These are phyloP conservation scores for Colletotrichum neosansevieriae DNA, from an alignment of 2,329 filamentous ascomycete species.

Conservation along the genomic window DNA sequence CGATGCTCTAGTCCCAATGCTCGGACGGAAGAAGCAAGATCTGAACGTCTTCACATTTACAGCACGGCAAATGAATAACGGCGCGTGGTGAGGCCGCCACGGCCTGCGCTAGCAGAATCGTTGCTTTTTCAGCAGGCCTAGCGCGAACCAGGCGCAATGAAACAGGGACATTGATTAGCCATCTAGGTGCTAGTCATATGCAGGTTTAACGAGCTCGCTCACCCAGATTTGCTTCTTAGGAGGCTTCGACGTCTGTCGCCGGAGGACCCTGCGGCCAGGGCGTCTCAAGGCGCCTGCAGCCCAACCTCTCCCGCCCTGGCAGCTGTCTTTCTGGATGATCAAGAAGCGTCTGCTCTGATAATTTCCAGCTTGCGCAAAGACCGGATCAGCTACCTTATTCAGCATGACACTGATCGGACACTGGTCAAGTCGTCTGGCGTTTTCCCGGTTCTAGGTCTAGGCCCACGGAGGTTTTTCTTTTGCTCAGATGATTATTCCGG, in stretches of 20 bases:
- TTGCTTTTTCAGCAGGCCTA: constrained; percentile 28
- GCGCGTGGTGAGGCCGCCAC: constrained; percentile 32
- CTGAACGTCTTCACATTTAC: constrained; percentile 13
- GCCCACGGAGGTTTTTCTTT: background rate
- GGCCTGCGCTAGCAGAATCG: constrained; percentile 26
- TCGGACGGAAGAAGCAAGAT: constrained; percentile 23
- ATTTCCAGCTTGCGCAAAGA: constrained; percentile 19
- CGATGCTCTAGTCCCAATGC: constrained; percentile 8
- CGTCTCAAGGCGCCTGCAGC: background rate
- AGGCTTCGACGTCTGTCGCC: background rate
- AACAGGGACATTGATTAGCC: constrained; percentile 5
- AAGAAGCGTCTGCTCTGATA: background rate
- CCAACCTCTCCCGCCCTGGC: constrained; percentile 11
- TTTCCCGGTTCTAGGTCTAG: constrained; percentile 5
- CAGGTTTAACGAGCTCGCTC: constrained; percentile 18
- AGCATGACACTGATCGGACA: constrained; percentile 20
- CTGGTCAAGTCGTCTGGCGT: background rate
- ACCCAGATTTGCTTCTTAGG: background rate
- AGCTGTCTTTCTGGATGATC: constrained; percentile 2
- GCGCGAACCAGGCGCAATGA: constrained; percentile 8
- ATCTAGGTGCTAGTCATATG: constrained; percentile 19
- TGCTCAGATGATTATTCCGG: constrained; percentile 4
- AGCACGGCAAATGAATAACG: constrained; percentile 25
- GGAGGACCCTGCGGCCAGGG: constrained; percentile 9
- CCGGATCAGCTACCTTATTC: background rate